These are phyloP conservation scores for Gonapodya sp. DNA, from an alignment of 192 early-diverging fungal species.

Conservation along the genomic window DNA sequence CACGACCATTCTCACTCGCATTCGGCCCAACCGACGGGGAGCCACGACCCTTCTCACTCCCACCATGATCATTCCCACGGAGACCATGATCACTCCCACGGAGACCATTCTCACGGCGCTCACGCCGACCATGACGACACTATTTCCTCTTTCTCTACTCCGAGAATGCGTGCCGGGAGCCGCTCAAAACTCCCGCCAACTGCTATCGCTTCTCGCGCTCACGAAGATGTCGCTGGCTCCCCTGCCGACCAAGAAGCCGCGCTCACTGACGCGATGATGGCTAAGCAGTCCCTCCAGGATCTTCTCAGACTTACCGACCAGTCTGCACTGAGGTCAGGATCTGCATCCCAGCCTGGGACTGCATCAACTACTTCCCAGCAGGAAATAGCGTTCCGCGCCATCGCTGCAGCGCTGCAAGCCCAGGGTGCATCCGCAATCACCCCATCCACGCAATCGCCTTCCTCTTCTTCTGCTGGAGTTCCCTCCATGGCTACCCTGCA, in stretches of 20 bases:
- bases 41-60: too few relatives aligned
- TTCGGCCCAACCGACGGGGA: too few relatives aligned
- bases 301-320: not conserved
- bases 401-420: not conserved
- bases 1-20: not conserved
- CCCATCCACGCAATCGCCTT: not conserved
- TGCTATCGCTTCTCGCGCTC: too few relatives aligned
- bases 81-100: not conserved
- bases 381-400: not conserved
- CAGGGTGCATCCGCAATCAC: not conserved
- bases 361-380: not conserved
- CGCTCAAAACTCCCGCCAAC: too few relatives aligned
- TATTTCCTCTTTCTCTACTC: not conserved
- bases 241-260: not conserved
- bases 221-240: too few relatives aligned
- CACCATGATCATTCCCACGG: not conserved
- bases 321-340: not conserved
- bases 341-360: not conserved
- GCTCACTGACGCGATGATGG: not conserved
- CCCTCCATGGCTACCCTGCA: not conserved
- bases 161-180: too few relatives aligned
- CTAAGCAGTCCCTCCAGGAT: not conserved
- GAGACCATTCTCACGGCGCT: not conserved
- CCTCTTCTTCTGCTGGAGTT: not conserved
- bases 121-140: not conserved